Evolutionary conservation across 2,329 filamentous ascomycete genomes (phyloP).

Genomic region (Fusarium torreyae): DNA sequence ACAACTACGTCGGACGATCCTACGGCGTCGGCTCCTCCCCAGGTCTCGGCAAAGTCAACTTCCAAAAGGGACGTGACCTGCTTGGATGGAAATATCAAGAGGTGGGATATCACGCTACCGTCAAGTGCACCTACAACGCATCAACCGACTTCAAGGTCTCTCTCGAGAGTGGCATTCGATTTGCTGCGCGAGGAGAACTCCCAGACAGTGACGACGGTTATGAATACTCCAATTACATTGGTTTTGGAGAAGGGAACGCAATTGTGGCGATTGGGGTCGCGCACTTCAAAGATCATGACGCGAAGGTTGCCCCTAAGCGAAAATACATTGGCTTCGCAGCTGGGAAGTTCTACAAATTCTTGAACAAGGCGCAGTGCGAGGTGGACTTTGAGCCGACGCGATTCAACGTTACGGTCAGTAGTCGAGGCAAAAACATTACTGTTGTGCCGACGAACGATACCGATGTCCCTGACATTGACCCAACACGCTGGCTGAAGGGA

Average conservation of each 20-base stretch:
- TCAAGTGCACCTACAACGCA: conserved; percentile 56
- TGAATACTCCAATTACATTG: conserved; percentile 15
- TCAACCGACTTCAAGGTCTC: conserved; percentile 50
- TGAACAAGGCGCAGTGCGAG: conserved; percentile 17
- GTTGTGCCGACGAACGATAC: conserved; percentile 20
- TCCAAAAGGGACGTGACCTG: conserved; percentile 17
- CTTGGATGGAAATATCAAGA: conserved; percentile 54
- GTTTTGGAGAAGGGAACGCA: conserved; percentile 10
- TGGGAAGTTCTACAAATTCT: conserved; percentile 12
- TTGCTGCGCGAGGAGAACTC: conserved; percentile 12
- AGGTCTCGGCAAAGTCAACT: conserved; percentile 36
- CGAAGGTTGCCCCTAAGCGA: background rate
- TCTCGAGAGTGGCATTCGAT: background rate
- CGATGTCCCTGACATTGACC: conserved; percentile 11
- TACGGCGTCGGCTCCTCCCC: conserved; percentile 49
- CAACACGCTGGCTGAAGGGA: conserved; percentile 13
- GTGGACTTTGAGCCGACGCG: conserved; percentile 20
- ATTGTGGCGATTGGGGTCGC: conserved; percentile 25
- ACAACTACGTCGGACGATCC: conserved; percentile 48
- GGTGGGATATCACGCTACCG: conserved; percentile 51
- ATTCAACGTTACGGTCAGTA: conserved; percentile 21
- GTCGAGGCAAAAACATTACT: conserved; percentile 21
- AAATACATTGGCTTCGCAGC: conserved; percentile 16
- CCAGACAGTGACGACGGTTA: conserved; percentile 23
- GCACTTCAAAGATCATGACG: conserved; percentile 13